phyloP scores from a whole-genome alignment of 1,284 basidiomycete species.

The Xerocomus minutiporus region DNA sequence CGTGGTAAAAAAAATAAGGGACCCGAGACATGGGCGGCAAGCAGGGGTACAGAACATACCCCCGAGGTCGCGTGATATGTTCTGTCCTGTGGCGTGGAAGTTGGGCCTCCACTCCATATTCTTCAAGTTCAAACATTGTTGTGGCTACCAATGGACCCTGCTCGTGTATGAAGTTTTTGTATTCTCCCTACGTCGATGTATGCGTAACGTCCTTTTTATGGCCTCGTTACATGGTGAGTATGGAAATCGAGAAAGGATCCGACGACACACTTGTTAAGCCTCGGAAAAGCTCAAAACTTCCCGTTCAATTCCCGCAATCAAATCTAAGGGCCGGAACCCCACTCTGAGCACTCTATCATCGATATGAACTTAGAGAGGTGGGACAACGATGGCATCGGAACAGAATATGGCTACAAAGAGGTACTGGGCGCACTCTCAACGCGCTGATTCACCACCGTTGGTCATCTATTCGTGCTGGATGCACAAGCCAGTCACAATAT shows the following conservation, averaged over 20 bases:
- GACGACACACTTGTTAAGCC: neutral
- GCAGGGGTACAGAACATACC: slow-evolving; percentile 35
- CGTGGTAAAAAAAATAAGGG: slow-evolving; percentile 20
- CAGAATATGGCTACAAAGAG: neutral
- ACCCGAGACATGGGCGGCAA: slow-evolving; percentile 34
- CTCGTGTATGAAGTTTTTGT: too few relatives aligned
- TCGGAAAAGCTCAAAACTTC: neutral
- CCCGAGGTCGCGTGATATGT: slow-evolving; percentile 16
- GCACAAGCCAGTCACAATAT: too few relatives aligned
- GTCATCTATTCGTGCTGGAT: too few relatives aligned
- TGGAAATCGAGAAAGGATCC: too few relatives aligned
- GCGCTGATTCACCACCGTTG: neutral
- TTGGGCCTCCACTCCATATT: too few relatives aligned
- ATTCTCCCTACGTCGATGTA: neutral
- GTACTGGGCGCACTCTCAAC: neutral
- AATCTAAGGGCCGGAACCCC: neutral
- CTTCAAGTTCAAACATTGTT: too few relatives aligned
- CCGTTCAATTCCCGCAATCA: neutral
- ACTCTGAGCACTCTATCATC: too few relatives aligned
- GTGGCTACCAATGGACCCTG: too few relatives aligned
- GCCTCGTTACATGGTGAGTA: too few relatives aligned
- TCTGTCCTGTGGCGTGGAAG: neutral
- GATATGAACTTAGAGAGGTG: neutral
- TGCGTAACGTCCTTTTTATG: too few relatives aligned
- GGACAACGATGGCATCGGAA: neutral